phyloP scores from a whole-genome alignment of 257 asterid species.

The Jaltomata sinuosa region DNA sequence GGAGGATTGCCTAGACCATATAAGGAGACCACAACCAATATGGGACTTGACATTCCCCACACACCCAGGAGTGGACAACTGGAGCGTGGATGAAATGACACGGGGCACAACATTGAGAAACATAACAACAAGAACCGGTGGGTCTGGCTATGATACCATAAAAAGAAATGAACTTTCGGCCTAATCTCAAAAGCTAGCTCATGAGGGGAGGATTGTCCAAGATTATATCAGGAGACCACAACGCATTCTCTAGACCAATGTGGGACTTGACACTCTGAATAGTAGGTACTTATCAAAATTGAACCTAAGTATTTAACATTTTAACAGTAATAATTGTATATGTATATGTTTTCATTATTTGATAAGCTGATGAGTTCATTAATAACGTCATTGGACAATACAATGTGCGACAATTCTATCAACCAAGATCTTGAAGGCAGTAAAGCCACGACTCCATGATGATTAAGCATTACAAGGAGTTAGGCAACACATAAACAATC shows the following conservation, averaged over 20 bases:
- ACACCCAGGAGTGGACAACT: neutral
- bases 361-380: neutral
- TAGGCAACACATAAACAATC: neutral
- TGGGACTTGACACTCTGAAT: neutral
- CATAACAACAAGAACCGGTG: neutral
- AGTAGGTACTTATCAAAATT: neutral
- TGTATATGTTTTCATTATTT: neutral
- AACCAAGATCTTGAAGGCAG: neutral
- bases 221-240: neutral
- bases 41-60: neutral
- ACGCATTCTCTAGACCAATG: neutral
- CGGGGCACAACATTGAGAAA: neutral
- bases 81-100: neutral
- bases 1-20: neutral
- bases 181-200: neutral
- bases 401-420: neutral
- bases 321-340: neutral
- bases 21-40: neutral
- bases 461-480: neutral
- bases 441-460: neutral
- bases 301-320: neutral
- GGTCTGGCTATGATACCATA: neutral
- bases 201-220: neutral
- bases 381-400: neutral
- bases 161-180: neutral